Conservation (phyloP, 192 early-diverging fungal genomes). For the Phycomyces blakesleeanus region DNA sequence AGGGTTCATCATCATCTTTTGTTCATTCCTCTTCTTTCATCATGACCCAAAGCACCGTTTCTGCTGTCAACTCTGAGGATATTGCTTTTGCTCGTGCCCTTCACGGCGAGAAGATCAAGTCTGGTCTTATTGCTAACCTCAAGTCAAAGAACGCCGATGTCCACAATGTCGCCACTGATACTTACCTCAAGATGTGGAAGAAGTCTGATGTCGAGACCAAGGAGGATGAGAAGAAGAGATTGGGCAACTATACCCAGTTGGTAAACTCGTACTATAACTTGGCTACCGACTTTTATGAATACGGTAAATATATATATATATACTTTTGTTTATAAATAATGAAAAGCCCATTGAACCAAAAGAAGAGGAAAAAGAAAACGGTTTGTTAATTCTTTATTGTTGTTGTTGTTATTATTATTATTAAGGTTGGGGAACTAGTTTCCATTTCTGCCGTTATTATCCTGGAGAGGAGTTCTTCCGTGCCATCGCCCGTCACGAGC, state of each 20-base stretch:
- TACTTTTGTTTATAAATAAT: too few species aligned
- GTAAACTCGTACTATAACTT: slow-evolving; percentile 83
- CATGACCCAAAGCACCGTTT: slow-evolving; percentile 29
- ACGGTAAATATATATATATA: slow-evolving; percentile 40
- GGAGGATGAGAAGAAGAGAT: slow-evolving; percentile 60
- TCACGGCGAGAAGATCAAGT: slow-evolving; percentile 45
- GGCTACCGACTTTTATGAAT: slow-evolving; percentile 81
- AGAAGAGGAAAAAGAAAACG: background rate
- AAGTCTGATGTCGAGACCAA: slow-evolving; percentile 43
- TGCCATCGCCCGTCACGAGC: slow-evolving; percentile 88
- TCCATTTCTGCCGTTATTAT: slow-evolving; percentile 89
- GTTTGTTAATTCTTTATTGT: background rate
- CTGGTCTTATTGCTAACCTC: slow-evolving; percentile 44
- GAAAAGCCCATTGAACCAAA: too few species aligned
- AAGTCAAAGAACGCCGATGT: slow-evolving; percentile 65
- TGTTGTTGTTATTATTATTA: slow-evolving; percentile 9
- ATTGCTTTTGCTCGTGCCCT: slow-evolving; percentile 48
- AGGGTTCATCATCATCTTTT: too few species aligned
- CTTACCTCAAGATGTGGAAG: slow-evolving; percentile 72
- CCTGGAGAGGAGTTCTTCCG: slow-evolving; percentile 71
- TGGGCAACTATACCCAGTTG: slow-evolving; percentile 59
- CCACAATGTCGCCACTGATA: slow-evolving; percentile 61
- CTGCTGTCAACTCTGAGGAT: slow-evolving; percentile 43
- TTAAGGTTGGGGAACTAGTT: slow-evolving; percentile 84
- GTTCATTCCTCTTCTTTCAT: slow-evolving; percentile 12